A percentile compares a stretch with the other conserved stretches of the same genome.
These are phyloP conservation scores for Sarocladium strictum DNA, from an alignment of 2,329 filamentous ascomycete genomes.

Conservation along the genomic window DNA sequence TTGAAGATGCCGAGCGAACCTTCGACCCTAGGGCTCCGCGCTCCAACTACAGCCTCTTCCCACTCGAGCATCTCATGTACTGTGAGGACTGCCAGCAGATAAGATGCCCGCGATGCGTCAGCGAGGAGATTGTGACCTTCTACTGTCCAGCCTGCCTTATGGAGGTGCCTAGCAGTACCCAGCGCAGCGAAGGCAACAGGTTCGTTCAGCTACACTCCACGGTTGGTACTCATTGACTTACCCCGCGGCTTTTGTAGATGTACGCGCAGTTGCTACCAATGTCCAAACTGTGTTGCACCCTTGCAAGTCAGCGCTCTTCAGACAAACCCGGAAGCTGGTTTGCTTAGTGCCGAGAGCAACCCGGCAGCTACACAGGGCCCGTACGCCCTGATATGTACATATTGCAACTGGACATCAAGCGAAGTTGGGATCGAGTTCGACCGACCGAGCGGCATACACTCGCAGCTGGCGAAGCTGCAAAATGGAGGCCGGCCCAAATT, in stretches of 20 bases:
- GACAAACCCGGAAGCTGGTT: slow-evolving; percentile 38
- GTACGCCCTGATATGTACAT: slow-evolving; percentile 78
- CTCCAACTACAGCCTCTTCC: slow-evolving; percentile 87
- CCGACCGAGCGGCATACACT: slow-evolving; percentile 78
- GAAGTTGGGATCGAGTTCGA: slow-evolving; percentile 90
- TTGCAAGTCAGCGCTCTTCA: slow-evolving; percentile 70
- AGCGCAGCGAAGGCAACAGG: slow-evolving; percentile 91
- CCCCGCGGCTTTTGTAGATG: slow-evolving; percentile 50
- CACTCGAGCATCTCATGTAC: slow-evolving; percentile 88
- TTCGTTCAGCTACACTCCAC: slow-evolving; percentile 26
- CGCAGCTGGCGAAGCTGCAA: slow-evolving; percentile 68
- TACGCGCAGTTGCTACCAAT: slow-evolving; percentile 92
- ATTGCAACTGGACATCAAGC: slow-evolving; percentile 87
- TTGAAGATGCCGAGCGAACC: slow-evolving; percentile 67
- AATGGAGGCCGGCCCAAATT: slow-evolving; percentile 50
- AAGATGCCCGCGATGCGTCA: slow-evolving; percentile 83
- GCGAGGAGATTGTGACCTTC: slow-evolving; percentile 90
- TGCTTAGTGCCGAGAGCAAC: slow-evolving; percentile 35
- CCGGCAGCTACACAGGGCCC: slow-evolving; percentile 37
- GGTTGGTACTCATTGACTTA: slow-evolving; percentile 13
- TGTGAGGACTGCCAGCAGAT: slow-evolving; percentile 98
- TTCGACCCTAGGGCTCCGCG: slow-evolving; percentile 83
- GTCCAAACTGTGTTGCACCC: slow-evolving; percentile 79
- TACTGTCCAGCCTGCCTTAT: slow-evolving; percentile 95
- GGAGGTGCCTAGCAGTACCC: slow-evolving; percentile 87